Evolutionary conservation across 2,329 filamentous ascomycete species (phyloP).

Genomic region (Chalaropsis ovoidea): DNA sequence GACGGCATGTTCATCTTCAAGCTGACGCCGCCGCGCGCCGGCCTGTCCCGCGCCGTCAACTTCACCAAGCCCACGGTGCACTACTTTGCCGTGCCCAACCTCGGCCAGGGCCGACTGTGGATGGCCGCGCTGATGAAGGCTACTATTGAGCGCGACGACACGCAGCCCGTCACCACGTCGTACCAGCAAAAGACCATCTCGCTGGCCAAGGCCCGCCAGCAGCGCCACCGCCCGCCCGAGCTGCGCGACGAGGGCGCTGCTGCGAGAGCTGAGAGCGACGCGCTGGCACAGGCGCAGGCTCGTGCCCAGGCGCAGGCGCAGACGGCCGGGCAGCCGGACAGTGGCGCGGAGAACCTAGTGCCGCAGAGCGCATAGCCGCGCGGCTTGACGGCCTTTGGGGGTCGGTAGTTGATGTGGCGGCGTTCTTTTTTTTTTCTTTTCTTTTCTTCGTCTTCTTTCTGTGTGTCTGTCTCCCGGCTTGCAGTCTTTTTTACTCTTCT

Average conservation of each 20-base stretch:
- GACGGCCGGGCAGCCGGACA: conserved; percentile 30
- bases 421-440: conserved; percentile 7
- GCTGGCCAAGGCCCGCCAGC: conserved; percentile 72
- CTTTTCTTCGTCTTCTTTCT: conserved; percentile 12
- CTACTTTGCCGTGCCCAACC: conserved; percentile 90
- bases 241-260: conserved; percentile 59
- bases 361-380: conserved; percentile 28
- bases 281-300: background rate
- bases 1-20: conserved; percentile 95
- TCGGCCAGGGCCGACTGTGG: conserved; percentile 83
- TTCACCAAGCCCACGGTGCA: conserved; percentile 97
- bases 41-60: conserved; percentile 80
- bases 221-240: conserved; percentile 82
- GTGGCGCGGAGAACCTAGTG: conserved; percentile 34
- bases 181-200: conserved; percentile 97
- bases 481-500: conserved; percentile 4
- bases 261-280: conserved; percentile 17
- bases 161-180: conserved; percentile 70
- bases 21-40: conserved; percentile 78
- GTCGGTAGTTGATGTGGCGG: background rate
- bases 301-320: conserved; percentile 30
- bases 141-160: conserved; percentile 86
- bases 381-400: background rate
- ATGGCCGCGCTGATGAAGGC: conserved; percentile 99
- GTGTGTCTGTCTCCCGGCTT: background rate